These are phyloP conservation scores for Westerdykella aurantiaca DNA, from an alignment of 2,329 filamentous ascomycete species.

Conservation along the genomic window DNA sequence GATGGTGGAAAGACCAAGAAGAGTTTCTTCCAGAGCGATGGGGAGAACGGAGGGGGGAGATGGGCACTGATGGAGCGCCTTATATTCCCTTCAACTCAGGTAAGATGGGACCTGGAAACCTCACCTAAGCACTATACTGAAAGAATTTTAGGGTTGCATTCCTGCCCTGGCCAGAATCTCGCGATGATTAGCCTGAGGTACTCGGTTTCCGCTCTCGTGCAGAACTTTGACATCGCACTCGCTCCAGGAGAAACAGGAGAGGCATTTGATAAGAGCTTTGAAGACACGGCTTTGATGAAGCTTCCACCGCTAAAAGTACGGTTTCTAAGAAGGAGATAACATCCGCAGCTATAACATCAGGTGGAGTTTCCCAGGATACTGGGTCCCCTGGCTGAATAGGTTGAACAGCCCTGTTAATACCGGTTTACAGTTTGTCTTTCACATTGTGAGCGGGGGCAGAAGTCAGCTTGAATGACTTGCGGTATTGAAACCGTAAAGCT, in stretches of 20 bases:
- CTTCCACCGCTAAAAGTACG: conserved; percentile 24
- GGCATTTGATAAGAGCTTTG: conserved; percentile 15
- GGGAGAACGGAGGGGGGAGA: conserved; percentile 10
- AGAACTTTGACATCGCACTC: conserved; percentile 17
- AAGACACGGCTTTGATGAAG: conserved; percentile 19
- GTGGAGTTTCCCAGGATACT: neutral
- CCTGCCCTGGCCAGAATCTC: conserved; percentile 17
- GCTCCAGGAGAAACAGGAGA: conserved; percentile 18
- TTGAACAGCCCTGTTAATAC: neutral
- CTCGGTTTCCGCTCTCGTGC: conserved; percentile 12
- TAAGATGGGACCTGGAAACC: neutral
- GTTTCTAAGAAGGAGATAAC: conserved; percentile 9
- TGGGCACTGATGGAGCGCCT: conserved; percentile 12
- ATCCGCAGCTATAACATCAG: neutral
- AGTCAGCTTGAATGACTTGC: too few species aligned
- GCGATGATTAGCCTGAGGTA: conserved; percentile 14
- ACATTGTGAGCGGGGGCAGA: too few species aligned
- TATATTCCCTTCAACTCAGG: conserved; percentile 13
- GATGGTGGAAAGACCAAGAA: conserved; percentile 9
- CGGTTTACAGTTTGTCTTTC: neutral
- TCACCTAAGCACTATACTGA: neutral
- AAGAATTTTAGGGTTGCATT: conserved; percentile 7
- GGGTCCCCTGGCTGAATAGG: neutral
- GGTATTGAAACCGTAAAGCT: too few species aligned
- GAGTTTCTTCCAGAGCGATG: conserved; percentile 15